Percentiles rank a stretch among this genome's conserved stretches.
Evolutionary conservation across 139 green algal genomes (phyloP).

Genomic region (Zygnema circumcarinatum): DNA sequence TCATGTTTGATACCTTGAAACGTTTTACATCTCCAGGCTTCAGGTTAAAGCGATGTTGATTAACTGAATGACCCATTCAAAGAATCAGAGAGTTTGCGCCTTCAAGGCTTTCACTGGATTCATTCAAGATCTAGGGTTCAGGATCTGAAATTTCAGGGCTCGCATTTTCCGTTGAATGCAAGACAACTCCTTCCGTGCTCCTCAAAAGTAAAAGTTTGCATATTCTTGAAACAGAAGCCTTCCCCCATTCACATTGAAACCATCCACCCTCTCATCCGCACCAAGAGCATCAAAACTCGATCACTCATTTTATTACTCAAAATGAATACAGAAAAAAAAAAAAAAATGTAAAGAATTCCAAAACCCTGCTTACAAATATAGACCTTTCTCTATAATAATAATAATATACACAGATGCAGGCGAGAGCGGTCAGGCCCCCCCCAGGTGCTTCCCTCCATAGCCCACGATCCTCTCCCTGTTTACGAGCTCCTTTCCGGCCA

Average conservation of each 20-base stretch:
- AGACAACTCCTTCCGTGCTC: neutral
- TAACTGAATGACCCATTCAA: too few species aligned
- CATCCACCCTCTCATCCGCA: too few species aligned
- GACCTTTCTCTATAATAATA: neutral
- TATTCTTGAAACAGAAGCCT: neutral
- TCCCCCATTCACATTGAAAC: neutral
- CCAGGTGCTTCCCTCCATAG: conserved; percentile 38
- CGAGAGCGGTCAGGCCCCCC: neutral
- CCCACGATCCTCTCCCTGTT: conserved; percentile 31
- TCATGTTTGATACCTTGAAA: too few species aligned
- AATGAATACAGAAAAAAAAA: neutral
- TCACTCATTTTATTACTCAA: too few species aligned
- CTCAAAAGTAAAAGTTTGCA: neutral
- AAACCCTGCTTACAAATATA: neutral
- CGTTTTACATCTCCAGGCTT: too few species aligned
- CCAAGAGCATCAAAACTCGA: too few species aligned
- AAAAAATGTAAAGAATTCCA: neutral
- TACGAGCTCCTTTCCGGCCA: conserved; percentile 53
- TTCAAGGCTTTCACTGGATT: too few species aligned
- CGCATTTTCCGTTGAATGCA: neutral
- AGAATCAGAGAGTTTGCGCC: too few species aligned
- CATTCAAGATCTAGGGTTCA: too few species aligned
- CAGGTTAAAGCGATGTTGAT: too few species aligned
- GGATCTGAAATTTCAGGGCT: too few species aligned
- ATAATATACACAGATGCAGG: neutral